Base-by-base conservation (phyloP, 768 basidiomycete species). In the Mycena amicta region DNA sequence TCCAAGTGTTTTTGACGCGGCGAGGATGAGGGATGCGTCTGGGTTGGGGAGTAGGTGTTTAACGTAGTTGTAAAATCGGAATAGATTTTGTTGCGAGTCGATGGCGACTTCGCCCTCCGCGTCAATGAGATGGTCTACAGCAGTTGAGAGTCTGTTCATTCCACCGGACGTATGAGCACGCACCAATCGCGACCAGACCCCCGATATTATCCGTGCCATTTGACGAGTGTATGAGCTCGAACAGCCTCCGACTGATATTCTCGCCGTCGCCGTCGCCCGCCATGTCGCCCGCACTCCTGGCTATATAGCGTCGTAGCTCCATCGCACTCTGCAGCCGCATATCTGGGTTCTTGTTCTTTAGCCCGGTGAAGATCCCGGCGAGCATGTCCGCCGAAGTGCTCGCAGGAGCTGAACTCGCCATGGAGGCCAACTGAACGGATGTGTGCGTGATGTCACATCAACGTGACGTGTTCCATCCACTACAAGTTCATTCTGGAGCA, bases 1-100 rank as follows among this genome's bases (percentile, higher is more conserved):
- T 3, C 87, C 87, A 18, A 87, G 77, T 0, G 87, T 86, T 67
- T 87, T 84, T 29, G 88, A 85, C 1, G 87, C 87, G 5, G 84
- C 84, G 39, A 87, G 77, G 86, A 90, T 90, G 69, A 92, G 83
- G 60, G 83, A 82, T 60, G 86, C 78, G 66, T 90, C 89, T 40
- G 82, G 74, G 62, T 86, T 86, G 18, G 87, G 87, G 18, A 90
- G 76, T 18, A 89, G 78, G 11, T 84, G 80, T 66, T 87, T 85
- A 65, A 90, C 81, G 66, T 89, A 88, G 67, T 85, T 84, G 69
- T 82, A 85, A 62, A 87, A 80, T 33, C 84, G 77, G 68, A 83
- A 87, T 16, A 85, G 78, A 60, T 84, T 80, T 40, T 76, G 73
- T 65, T 80, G 81, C 45, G 80, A 80, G 66, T 85, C 82, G 50